Percentiles rank a stretch among this genome's conserved stretches.
phyloP scores from a whole-genome alignment of 495 filamentous ascomycete species.

The Diplogelasinospora grovesii region DNA sequence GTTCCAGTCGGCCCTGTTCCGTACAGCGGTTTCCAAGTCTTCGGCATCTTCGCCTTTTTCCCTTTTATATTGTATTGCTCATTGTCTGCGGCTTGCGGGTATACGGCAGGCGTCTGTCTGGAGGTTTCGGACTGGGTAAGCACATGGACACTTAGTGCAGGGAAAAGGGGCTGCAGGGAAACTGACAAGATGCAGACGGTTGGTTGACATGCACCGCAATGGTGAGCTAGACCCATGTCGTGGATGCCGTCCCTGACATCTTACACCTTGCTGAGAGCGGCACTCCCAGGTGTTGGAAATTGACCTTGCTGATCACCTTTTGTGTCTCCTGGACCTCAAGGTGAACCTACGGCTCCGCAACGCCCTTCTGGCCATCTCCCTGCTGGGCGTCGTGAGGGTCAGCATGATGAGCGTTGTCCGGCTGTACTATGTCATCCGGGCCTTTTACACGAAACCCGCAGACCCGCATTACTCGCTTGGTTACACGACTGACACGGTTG shows the following conservation, averaged over 20 bases:
- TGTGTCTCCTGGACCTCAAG: slow-evolving; percentile 36
- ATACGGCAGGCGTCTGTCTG: slow-evolving; percentile 26
- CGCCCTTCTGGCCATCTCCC: slow-evolving; percentile 38
- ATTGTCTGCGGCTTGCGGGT: slow-evolving; percentile 32
- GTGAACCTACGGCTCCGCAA: slow-evolving; percentile 35
- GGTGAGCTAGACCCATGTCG: slow-evolving; percentile 13
- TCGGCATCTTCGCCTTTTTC: slow-evolving; percentile 34
- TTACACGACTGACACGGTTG: slow-evolving; percentile 40
- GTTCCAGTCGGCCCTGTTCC: slow-evolving; percentile 12
- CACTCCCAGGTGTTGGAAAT: slow-evolving; percentile 21
- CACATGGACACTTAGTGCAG: too few relatives aligned
- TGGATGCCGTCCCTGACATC: too few relatives aligned
- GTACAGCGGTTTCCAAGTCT: slow-evolving; percentile 25
- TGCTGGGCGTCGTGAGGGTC: slow-evolving; percentile 44
- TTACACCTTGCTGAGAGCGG: slow-evolving; percentile 25
- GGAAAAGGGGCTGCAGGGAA: too few relatives aligned
- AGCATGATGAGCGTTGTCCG: slow-evolving; percentile 39
- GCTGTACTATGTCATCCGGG: slow-evolving; percentile 16
- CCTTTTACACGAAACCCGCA: slow-evolving; percentile 17
- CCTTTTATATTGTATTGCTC: slow-evolving; percentile 30
- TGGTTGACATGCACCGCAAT: slow-evolving; percentile 34
- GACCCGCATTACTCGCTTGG: slow-evolving; percentile 33
- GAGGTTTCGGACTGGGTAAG: slow-evolving; percentile 29
- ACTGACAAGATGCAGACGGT: slow-evolving; percentile 21
- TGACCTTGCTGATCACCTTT: slow-evolving; percentile 39